phyloP scores from a whole-genome alignment of 2,329 filamentous ascomycete species.

The Aspergillus sp. region DNA sequence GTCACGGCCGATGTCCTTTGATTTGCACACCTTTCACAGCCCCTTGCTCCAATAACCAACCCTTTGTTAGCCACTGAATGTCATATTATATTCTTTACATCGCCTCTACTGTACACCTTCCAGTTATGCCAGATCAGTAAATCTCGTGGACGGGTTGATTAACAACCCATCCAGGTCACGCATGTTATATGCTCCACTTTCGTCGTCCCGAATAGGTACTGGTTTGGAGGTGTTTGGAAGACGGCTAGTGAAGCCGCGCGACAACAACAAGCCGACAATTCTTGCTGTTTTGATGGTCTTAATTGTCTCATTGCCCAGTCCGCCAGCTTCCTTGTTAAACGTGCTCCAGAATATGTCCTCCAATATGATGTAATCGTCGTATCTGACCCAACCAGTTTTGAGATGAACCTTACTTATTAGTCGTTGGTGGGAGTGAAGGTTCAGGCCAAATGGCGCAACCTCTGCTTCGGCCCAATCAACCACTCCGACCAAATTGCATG shows the following conservation, averaged over 20 bases:
- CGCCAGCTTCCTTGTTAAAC: constrained; percentile 31
- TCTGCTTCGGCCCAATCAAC: constrained; percentile 46
- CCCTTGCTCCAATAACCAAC: no score
- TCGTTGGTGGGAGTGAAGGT: constrained; percentile 35
- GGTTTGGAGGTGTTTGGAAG: constrained; percentile 36
- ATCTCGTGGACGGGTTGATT: constrained; percentile 7
- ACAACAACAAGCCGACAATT: constrained; percentile 7
- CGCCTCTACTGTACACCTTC: not conserved
- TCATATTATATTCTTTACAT: not conserved
- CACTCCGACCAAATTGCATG: constrained; percentile 40
- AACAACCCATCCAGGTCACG: constrained; percentile 34
- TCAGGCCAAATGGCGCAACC: constrained; percentile 42
- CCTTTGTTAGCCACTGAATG: not conserved
- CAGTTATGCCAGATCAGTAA: constrained; percentile 13
- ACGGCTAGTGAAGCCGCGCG: constrained; percentile 39
- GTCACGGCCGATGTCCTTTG: no score
- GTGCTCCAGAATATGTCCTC: constrained; percentile 34
- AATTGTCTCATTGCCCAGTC: constrained; percentile 21
- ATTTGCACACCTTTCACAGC: no score
- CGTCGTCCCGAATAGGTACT: constrained; percentile 38
- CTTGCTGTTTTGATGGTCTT: constrained; percentile 28
- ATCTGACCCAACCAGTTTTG: constrained; percentile 32
- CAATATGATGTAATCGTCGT: constrained; percentile 32
- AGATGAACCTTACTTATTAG: constrained; percentile 39
- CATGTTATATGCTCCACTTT: constrained; percentile 41